These are phyloP conservation scores for Kodamaea hsintzibuensis DNA, from an alignment of 805 yeast genomes.

Conservation along the genomic window DNA sequence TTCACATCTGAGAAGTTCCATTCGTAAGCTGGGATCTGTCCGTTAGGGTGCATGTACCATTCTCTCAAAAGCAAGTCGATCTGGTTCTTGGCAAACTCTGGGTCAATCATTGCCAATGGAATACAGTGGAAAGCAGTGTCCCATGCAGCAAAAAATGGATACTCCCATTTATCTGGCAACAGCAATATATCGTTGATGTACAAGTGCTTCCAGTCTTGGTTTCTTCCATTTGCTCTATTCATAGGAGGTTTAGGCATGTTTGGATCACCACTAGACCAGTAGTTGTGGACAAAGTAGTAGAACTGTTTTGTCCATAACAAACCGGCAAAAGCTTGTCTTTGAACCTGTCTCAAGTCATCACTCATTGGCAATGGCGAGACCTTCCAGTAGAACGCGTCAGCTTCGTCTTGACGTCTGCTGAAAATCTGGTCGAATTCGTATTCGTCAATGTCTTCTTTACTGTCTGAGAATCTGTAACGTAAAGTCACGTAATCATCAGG, in stretches of 20 bases:
- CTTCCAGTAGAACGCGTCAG: conserved; percentile 90
- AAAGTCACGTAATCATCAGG: conserved; percentile 86
- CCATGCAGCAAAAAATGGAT: conserved; percentile 96
- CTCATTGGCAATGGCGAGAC: conserved; percentile 82
- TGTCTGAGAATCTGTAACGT: conserved; percentile 66
- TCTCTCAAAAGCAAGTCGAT: conserved; percentile 83
- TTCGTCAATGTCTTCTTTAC: conserved; percentile 58
- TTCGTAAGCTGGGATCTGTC: conserved; percentile 96
- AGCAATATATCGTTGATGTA: conserved; percentile 86
- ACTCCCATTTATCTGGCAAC: conserved; percentile 94
- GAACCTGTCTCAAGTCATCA: conserved; percentile 76
- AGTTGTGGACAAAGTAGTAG: conserved; percentile 79
- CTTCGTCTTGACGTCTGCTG: conserved; percentile 76
- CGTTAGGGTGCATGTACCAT: conserved; percentile 98
- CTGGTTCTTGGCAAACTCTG: conserved; percentile 87
- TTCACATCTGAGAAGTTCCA: conserved; percentile 96
- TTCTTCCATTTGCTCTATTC: conserved; percentile 83
- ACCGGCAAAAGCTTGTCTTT: conserved; percentile 94
- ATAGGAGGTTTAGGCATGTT: conserved; percentile 70
- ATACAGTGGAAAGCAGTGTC: conserved; percentile 94
- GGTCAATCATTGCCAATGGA: conserved; percentile 91
- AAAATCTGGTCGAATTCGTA: conserved; percentile 69
- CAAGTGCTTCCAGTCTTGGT: conserved; percentile 84
- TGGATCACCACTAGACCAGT: conserved; percentile 89
- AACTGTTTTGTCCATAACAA: conserved; percentile 92